Evolutionary conservation across 495 filamentous ascomycete genomes (phyloP).

Genomic region (Penicillium herquei): DNA sequence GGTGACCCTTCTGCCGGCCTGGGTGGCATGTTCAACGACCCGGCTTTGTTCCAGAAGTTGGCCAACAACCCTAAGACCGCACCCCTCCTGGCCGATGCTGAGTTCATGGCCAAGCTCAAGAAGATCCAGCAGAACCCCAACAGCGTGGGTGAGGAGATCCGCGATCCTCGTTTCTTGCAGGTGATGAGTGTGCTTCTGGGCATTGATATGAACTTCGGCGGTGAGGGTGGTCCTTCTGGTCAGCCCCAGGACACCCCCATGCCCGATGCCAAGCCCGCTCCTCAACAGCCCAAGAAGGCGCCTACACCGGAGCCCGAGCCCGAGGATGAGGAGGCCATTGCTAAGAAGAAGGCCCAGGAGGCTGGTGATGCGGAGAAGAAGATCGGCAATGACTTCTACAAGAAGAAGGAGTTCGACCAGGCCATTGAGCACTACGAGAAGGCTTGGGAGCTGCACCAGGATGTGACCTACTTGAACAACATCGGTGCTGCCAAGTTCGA

Average conservation of each 20-base stretch:
- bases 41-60: constrained; percentile 82
- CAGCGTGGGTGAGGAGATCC: constrained; percentile 72
- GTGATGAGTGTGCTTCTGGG: constrained; percentile 92
- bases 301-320: constrained; percentile 62
- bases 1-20: constrained; percentile 73
- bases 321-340: constrained; percentile 75
- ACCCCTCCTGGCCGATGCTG: constrained; percentile 72
- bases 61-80: constrained; percentile 92
- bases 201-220: constrained; percentile 86
- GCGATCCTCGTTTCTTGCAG: constrained; percentile 88
- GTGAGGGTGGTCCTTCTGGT: constrained; percentile 50
- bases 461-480: constrained; percentile 97
- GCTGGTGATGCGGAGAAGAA: constrained; percentile 94
- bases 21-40: constrained; percentile 90
- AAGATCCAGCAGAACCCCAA: constrained; percentile 76
- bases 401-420: constrained; percentile 92
- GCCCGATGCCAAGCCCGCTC: constrained; percentile 61
- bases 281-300: constrained; percentile 52
- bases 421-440: constrained; percentile 95
- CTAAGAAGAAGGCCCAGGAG: constrained; percentile 85
- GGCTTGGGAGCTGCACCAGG: constrained; percentile 92
- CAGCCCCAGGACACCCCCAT: constrained; percentile 68
- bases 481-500: constrained; percentile 91
- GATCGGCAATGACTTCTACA: constrained; percentile 92
- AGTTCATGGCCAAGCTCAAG: constrained; percentile 89